Evolutionary conservation across 1,284 basidiomycete genomes (phyloP), one percentile per base, ranked within the genome.

Genomic region (Fomitopsis pinicola): DNA sequence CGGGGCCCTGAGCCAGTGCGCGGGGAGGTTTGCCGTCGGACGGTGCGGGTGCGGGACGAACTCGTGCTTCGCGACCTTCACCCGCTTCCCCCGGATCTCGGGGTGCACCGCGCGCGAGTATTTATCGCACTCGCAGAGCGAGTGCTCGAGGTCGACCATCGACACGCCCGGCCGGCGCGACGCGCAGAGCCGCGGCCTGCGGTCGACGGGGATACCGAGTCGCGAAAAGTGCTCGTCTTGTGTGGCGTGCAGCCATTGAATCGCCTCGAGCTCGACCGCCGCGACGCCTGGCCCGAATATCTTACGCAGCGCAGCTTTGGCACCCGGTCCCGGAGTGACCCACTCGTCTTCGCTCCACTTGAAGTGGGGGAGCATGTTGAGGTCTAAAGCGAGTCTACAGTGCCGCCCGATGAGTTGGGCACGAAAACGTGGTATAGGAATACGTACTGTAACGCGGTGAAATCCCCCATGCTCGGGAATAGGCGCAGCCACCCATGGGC

Each of bases 141-240:
- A 69, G 68, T 81, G 79, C 68, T 81, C 79, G 65, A 80, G 73
- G 66, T 80, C 79, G 61, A 79, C 76, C 62, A 77, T 70, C 35
- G 71, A 71, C 36, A 78, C 64, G 15, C 69, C 69, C 3, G 60
- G 63, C 5, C 63, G 62, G 15, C 63, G 66, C 38, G 57, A 60
- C 19, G 62, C 53, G 42, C 61, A 59, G 22, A 78, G 65, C 52
- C 69, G 62, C 26, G 76, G 76, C 44, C 73, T 64, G 57, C 68
- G 63, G 28, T 63, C 33, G 5, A 63, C 63, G 44, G 68, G 63
- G 35, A 77, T 70, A 26, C 74, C 72, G 35, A 76, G 68, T 30
- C 74, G 73, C 26, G 69, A 65, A 63, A 75, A 79, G 61, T 78
- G 77, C 33, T 71, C 62, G 58, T 73, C 66, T 63, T 80, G 78